Conservation (phyloP, 805 yeast genomes). For the Starmerella geochares region DNA sequence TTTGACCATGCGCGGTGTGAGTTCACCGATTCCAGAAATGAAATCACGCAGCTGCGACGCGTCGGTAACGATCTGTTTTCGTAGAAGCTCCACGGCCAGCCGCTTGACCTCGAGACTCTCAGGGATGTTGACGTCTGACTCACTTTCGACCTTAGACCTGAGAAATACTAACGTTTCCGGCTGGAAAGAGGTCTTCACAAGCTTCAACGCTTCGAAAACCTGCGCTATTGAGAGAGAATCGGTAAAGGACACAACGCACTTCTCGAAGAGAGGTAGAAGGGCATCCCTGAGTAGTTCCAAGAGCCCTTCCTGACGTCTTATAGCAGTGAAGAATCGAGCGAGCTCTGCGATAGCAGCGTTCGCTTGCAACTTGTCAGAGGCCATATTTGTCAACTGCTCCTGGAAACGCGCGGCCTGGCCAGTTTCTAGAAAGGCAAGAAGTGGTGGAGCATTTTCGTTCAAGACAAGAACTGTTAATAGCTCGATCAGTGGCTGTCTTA, state of each 20-base stretch:
- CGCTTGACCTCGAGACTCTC: slow-evolving; percentile 5
- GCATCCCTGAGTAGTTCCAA: slow-evolving; percentile 28
- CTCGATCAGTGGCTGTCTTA: slow-evolving; percentile 46
- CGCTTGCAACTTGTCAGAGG: slow-evolving; percentile 39
- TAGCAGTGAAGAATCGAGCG: slow-evolving; percentile 16
- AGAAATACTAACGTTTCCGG: slow-evolving; percentile 6
- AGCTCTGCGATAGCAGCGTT: slow-evolving; percentile 11
- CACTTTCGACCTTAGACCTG: background rate
- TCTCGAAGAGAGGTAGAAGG: slow-evolving; percentile 13
- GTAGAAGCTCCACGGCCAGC: slow-evolving; percentile 12
- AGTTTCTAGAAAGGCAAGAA: slow-evolving; percentile 71
- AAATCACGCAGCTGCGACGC: background rate
- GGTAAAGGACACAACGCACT: slow-evolving; percentile 7
- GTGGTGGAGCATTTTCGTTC: slow-evolving; percentile 53
- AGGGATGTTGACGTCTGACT: background rate
- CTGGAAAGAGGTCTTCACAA: slow-evolving; percentile 5
- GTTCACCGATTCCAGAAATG: background rate
- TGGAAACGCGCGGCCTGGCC: slow-evolving; percentile 50
- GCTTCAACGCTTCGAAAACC: slow-evolving; percentile 16
- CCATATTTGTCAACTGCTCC: slow-evolving; percentile 48
- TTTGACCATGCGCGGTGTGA: slow-evolving; percentile 21
- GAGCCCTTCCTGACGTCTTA: slow-evolving; percentile 33
- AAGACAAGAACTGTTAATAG: slow-evolving; percentile 25
- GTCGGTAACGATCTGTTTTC: slow-evolving; percentile 7
- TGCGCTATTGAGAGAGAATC: slow-evolving; percentile 12